A percentile compares a stretch with the other conserved stretches of the same genome.
Conservation (phyloP, 805 yeast species). For the Danielozyma ontarioensis region DNA sequence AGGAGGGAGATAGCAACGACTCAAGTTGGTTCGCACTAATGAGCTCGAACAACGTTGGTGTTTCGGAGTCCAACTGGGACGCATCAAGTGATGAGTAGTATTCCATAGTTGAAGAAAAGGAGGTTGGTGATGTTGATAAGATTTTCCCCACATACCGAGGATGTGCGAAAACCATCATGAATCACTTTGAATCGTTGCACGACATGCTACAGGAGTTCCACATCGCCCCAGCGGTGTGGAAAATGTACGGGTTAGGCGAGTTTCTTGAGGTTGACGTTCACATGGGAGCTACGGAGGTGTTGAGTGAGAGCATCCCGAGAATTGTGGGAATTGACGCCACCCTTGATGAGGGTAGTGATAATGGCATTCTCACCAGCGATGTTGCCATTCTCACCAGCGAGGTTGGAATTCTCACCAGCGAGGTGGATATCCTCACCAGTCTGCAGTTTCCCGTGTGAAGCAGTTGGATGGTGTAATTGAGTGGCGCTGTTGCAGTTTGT, state of each 20-base stretch:
- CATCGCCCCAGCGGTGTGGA: too few relatives aligned
- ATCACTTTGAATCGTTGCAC: too few relatives aligned
- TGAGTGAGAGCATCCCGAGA: too few relatives aligned
- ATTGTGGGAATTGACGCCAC: too few relatives aligned
- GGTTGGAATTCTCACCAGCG: background rate
- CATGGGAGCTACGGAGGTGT: too few relatives aligned
- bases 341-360: too few relatives aligned
- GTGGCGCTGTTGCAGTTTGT: too few relatives aligned
- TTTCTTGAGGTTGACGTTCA: too few relatives aligned
- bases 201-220: too few relatives aligned
- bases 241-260: too few relatives aligned
- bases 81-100: conserved; percentile 78
- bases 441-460: background rate
- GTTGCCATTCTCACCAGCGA: background rate
- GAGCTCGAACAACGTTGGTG: conserved; percentile 87
- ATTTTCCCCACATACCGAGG: background rate
- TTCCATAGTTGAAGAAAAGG: conserved; percentile 51
- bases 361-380: too few relatives aligned
- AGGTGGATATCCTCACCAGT: background rate
- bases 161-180: background rate
- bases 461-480: background rate
- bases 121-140: background rate
- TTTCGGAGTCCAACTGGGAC: conserved; percentile 62
- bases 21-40: conserved; percentile 78
- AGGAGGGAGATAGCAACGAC: conserved; percentile 71